These are phyloP conservation scores for Diaporthe ilicicola DNA, from an alignment of 2,329 filamentous ascomycete species.

Conservation along the genomic window DNA sequence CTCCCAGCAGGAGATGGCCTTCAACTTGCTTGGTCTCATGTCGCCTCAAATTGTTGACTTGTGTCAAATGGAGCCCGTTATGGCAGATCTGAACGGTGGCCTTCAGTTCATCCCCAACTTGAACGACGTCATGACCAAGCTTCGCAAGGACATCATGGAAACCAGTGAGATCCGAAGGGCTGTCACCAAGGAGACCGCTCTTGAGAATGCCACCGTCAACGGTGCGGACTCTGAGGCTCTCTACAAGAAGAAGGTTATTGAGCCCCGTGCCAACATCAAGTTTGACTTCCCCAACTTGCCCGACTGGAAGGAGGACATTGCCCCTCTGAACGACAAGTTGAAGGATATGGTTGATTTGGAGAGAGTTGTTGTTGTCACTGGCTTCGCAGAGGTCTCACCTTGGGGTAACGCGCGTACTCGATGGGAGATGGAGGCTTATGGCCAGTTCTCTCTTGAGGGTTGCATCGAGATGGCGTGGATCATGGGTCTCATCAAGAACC, in stretches of 20 bases:
- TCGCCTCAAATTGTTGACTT: conserved; percentile 92
- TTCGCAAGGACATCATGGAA: conserved; percentile 94
- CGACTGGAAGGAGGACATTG: conserved; percentile 90
- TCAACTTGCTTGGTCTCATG: conserved; percentile 97
- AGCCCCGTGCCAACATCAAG: conserved; percentile 97
- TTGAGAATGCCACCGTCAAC: conserved; percentile 97
- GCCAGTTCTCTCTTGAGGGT: conserved; percentile 95
- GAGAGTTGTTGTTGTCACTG: conserved; percentile 96
- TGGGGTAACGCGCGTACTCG: conserved; percentile 98
- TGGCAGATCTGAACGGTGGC: conserved; percentile 96
- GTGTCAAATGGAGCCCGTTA: conserved; percentile 94
- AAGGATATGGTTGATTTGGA: conserved; percentile 99
- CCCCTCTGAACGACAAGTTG: conserved; percentile 85
- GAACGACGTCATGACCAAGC: conserved; percentile 91
- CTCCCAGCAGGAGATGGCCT: conserved; percentile 99
- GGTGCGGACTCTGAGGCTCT: conserved; percentile 90
- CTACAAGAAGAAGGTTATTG: conserved; percentile 93
- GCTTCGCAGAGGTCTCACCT: conserved; percentile 93
- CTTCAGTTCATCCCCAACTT: conserved; percentile 97
- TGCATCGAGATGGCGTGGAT: conserved; percentile 99
- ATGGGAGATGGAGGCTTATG: conserved; percentile 99
- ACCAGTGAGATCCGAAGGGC: conserved; percentile 93
- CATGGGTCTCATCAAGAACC: conserved; percentile 99
- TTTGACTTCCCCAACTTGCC: conserved; percentile 93
- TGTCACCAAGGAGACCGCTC: conserved; percentile 92